Conservation (phyloP, 441 rosid genomes). For the Syzygium malaccense region DNA sequence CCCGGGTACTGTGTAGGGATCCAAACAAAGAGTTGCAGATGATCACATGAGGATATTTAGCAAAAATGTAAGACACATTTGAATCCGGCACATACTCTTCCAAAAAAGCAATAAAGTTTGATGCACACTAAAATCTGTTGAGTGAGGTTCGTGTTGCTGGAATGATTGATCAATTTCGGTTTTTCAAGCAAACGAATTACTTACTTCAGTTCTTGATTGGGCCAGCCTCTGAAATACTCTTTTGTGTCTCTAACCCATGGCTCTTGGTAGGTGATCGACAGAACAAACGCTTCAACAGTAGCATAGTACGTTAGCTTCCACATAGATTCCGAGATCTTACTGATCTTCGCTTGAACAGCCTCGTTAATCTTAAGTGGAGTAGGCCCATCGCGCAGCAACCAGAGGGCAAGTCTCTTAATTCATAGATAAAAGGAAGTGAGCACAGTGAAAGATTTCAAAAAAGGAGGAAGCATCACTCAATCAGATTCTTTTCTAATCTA, state of each 20-base stretch:
- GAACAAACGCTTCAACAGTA: conserved; percentile 50
- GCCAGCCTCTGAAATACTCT: conserved; percentile 70
- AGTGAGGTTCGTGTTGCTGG: not conserved
- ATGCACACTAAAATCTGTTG: not conserved
- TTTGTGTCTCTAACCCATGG: conserved; percentile 69
- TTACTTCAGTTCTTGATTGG: conserved; percentile 85
- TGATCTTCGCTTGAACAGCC: conserved; percentile 34
- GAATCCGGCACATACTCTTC: not conserved
- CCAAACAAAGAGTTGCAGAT: not conserved
- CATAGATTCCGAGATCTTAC: conserved; percentile 82
- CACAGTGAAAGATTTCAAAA: not conserved
- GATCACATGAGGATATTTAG: not conserved
- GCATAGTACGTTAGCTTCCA: conserved; percentile 84
- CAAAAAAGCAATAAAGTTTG: not conserved
- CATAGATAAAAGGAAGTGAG: not conserved
- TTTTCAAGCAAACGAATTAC: conserved; percentile 14
- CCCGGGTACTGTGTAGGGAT: not conserved
- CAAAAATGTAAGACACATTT: not conserved
- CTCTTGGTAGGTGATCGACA: conserved; percentile 43
- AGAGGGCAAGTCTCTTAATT: conserved; percentile 51
- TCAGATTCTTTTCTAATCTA: not conserved
- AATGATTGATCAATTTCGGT: not conserved
- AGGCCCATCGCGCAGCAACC: conserved; percentile 40
- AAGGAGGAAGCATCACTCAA: not conserved
- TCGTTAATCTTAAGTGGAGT: conserved; percentile 40